Base-by-base conservation (phyloP, 192 early-diverging fungal species). In the Coemansia sp. region DNA sequence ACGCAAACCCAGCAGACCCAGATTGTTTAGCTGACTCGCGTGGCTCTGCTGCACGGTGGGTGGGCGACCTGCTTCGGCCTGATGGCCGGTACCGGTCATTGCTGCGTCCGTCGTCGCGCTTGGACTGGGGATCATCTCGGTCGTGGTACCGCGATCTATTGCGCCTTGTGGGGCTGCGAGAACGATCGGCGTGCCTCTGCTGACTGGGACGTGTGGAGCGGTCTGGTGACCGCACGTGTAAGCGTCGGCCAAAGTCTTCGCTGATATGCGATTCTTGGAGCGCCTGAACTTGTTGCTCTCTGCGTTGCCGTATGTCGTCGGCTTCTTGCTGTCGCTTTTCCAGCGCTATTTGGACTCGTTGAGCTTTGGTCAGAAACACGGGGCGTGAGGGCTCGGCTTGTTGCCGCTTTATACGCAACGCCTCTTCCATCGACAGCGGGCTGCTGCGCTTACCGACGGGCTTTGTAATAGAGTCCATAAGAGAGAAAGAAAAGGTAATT, bases 321-420 rank as follows among this genome's bases (percentile, higher is more conserved):
- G 96, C 95, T 68, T 96, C 92, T 55, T 87, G 86, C 77, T 92
- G 88, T 42, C 91, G 78, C 49, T 86, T 84, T 66, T 96, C 93
- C 23, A 99, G 77, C 6, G 97, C 97, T 40, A 92, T 65, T 65
- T 93, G 86, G 28, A 91, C 91, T 16, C 97, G 87, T 75, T 99
- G 90, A 75, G 92, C 93, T 75, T 99, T 99, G 16, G 92, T 92
- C 67, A 99, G 61, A 64, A 97, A 99, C 43, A 84, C 76, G 2
- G 81, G 81, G 17, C 58, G 40, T 4, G 35, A 47, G 30, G 76
- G 73, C 66, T 75, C 81, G 14, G 63, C 65, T 40, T 64, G 47
- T 46, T 73, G 50, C 5, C 47, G 70, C 30, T 59, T 75, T n/a
- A 76, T 33, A 30, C 64, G 75, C 30, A 77, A 63, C 43, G 74